Evolutionary conservation across 1,284 basidiomycete species (phyloP), one percentile per base, ranked within the genome.

Genomic region (Tylopilus orsonianus): DNA sequence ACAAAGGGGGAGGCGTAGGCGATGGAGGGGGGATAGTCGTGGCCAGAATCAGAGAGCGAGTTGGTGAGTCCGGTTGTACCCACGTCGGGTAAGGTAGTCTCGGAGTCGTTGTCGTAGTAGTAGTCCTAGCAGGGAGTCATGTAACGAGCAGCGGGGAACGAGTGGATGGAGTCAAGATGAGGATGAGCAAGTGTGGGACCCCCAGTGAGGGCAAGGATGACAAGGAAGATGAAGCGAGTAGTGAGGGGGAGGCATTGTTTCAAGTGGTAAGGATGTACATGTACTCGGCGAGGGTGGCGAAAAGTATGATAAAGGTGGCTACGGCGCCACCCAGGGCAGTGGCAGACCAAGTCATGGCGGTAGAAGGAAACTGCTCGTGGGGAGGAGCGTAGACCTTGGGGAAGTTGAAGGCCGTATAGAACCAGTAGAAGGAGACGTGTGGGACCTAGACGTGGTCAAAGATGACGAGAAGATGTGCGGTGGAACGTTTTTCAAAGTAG

Each of bases 361-460:
- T 63, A 58, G 87, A 78, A 22, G 81, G 78, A 59, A 67, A 66
- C 48, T 76, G 71, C 57, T 80, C 78, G 53, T 79, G 75, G 40
- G 75, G 74, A 9, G 87, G 83, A 0, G 87, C 80, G 69, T 98
- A 99, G 53, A 98, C 85, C 59, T 81, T 85, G n/a, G 94, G 95
- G 1, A 94, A 91, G 73, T 98, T 96, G 80, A 86, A 97, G 8
- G 94, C 86, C 10, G 94, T 97, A 73, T 90, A 97, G 73, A 91
- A 97, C 81, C 89, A 97, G 74, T 85, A 97, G 47, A 94, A 73
- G 16, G 91, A 81, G 52, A 97, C 77, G 66, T 97, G 95, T 47
- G 94, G 75, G 60, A 97, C 90, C 94, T 93, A 97, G 62, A 97
- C 81, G 46, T 95, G 91, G 71, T 97, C 97, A 74, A 97, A 97